A percentile compares a stretch with the other conserved stretches of the same genome.
phyloP scores from a whole-genome alignment of 108 stramenopile genomes.

The Nitzschia sp. region DNA sequence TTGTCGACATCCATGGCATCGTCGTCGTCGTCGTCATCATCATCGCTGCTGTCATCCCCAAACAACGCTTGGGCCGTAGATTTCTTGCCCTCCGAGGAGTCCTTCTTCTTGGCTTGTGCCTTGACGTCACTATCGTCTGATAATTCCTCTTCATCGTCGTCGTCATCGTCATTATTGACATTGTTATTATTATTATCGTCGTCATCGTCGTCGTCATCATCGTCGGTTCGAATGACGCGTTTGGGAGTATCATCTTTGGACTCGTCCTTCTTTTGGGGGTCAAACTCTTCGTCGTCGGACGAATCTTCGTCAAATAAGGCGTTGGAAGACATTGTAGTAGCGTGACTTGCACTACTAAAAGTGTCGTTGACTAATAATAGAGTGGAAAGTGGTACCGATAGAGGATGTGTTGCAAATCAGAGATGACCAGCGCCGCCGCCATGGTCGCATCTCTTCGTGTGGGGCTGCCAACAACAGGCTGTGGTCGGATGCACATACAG shows the following conservation, averaged over 20 bases:
- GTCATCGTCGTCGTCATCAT: conserved; percentile 6
- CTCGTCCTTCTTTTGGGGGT: conserved; percentile 16
- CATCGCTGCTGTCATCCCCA: conserved; percentile 44
- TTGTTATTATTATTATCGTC: conserved; percentile 4
- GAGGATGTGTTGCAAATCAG: too few relatives aligned
- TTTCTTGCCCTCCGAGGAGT: conserved; percentile 14
- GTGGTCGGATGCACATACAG: too few relatives aligned
- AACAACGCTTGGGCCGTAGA: not conserved
- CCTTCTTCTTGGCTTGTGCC: not conserved
- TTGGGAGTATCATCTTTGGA: not conserved
- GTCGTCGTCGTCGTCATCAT: conserved; percentile 1
- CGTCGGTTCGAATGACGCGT: not conserved
- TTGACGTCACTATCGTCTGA: conserved; percentile 4
- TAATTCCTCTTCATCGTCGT: conserved; percentile 10
- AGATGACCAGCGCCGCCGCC: too few relatives aligned
- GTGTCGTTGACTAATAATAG: too few relatives aligned
- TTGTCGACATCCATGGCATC: not conserved
- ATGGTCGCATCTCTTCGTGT: too few relatives aligned
- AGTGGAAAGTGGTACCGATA: too few relatives aligned
- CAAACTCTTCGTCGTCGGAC: conserved; percentile 25
- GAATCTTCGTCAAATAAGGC: conserved; percentile 33
- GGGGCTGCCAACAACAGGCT: too few relatives aligned
- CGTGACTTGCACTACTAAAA: too few relatives aligned
- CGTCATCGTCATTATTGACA: conserved; percentile 1
- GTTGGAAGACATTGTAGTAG: conserved; percentile 12